phyloP scores from a whole-genome alignment of 768 basidiomycete species.

The Boletus vermiculosoides region DNA sequence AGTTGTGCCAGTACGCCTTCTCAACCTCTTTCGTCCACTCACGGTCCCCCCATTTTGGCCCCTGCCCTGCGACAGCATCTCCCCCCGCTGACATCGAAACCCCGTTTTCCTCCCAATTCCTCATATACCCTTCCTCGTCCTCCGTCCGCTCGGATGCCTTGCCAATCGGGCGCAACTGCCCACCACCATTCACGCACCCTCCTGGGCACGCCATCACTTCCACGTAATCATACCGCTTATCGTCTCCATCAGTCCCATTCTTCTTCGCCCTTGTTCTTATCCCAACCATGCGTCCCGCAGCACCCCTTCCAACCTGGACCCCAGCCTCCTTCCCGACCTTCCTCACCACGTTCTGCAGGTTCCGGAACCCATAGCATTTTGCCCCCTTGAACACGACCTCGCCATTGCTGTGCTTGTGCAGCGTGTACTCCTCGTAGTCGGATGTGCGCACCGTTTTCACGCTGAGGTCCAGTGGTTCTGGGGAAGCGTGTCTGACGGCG shows the following conservation, averaged over 20 bases:
- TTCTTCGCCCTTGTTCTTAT: slow-evolving; percentile 32
- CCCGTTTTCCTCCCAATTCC: slow-evolving; percentile 61
- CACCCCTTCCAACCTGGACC: slow-evolving; percentile 67
- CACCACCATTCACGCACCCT: slow-evolving; percentile 97
- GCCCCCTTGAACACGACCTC: slow-evolving; percentile 86
- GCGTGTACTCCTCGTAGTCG: slow-evolving; percentile 75
- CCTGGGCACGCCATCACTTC: slow-evolving; percentile 99
- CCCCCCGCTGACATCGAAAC: slow-evolving; percentile 31
- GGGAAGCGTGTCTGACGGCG: slow-evolving; percentile 44
- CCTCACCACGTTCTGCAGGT: slow-evolving; percentile 94
- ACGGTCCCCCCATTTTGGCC: slow-evolving; percentile 76
- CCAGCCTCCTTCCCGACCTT: slow-evolving; percentile 88
- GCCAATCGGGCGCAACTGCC: slow-evolving; percentile 50
- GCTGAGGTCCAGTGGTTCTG: slow-evolving; percentile 47
- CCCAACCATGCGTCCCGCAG: slow-evolving; percentile 46
- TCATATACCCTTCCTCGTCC: slow-evolving; percentile 65
- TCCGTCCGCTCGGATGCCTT: slow-evolving; percentile 22
- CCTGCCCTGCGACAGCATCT: slow-evolving; percentile 16
- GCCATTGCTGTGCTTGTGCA: slow-evolving; percentile 45
- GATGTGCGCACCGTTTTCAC: slow-evolving; percentile 63
- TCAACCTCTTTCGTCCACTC: slow-evolving; percentile 85
- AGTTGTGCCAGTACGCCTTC: slow-evolving; percentile 70
- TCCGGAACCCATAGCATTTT: slow-evolving; percentile 96
- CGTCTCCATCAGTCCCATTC: slow-evolving; percentile 35
- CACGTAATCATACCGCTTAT: slow-evolving; percentile 77